Evolutionary conservation across 257 asterid genomes (phyloP).

Genomic region (Nicotiana sylvestris): DNA sequence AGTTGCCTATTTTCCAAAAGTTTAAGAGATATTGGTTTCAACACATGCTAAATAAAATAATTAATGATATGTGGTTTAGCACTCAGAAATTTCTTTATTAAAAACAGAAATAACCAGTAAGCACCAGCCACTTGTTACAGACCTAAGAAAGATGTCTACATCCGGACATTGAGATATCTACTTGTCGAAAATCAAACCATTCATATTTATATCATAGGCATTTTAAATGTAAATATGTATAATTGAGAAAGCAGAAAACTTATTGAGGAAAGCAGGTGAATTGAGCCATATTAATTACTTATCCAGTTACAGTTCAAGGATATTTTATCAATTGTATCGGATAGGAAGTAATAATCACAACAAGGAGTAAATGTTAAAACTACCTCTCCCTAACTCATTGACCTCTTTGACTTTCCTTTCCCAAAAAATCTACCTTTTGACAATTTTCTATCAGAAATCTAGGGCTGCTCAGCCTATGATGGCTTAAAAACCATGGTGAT

Average conservation of each 20-base stretch:
- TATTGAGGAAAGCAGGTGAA: not conserved
- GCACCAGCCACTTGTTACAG: not conserved
- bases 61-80: not conserved
- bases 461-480: not conserved
- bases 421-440: not conserved
- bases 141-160: not conserved
- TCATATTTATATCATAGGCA: not conserved
- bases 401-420: not conserved
- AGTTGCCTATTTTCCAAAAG: not conserved
- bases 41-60: not conserved
- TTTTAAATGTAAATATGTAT: not conserved
- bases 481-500: not conserved
- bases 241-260: not conserved
- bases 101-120: not conserved
- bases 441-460: not conserved
- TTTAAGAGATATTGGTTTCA: not conserved
- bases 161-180: not conserved
- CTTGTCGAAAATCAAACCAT: not conserved
- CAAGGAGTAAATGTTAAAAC: not conserved
- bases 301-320: not conserved
- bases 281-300: not conserved
- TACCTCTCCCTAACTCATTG: not conserved
- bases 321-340: not conserved
- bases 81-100: not conserved
- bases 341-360: constrained; percentile 9